Percentiles rank a stretch among this genome's conserved stretches.
Evolutionary conservation across 2,329 filamentous ascomycete species (phyloP).

Genomic region (Aspergillus quadricinctus): DNA sequence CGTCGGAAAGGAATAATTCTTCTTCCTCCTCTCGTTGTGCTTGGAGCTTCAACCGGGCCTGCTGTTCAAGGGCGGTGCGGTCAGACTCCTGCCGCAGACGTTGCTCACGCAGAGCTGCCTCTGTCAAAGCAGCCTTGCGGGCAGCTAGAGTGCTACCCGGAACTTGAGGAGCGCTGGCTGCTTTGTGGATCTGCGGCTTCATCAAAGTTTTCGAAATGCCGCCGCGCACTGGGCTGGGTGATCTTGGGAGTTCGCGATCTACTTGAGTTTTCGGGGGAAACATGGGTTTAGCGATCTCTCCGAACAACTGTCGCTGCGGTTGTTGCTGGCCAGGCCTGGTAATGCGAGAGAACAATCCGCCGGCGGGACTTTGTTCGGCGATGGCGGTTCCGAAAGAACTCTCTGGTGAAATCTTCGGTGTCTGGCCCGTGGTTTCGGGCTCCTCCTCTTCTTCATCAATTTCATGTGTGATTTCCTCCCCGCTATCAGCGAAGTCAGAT

Average conservation of each 20-base stretch:
- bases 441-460: constrained; percentile 26
- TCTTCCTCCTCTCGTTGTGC: constrained; percentile 29
- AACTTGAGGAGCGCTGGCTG: constrained; percentile 35
- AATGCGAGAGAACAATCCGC: constrained; percentile 39
- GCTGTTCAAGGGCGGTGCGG: constrained; percentile 23
- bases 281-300: constrained; percentile 39
- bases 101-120: constrained; percentile 28
- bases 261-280: constrained; percentile 32
- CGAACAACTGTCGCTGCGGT: constrained; percentile 37
- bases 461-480: constrained; percentile 44
- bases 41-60: constrained; percentile 26
- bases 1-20: constrained; percentile 37
- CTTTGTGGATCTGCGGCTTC: constrained; percentile 30
- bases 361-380: constrained; percentile 33
- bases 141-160: constrained; percentile 37
- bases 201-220: constrained; percentile 24
- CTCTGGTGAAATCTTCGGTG: constrained; percentile 39
- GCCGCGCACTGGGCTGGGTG: constrained; percentile 44
- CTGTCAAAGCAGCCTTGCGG: constrained; percentile 36
- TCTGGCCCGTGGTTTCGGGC: constrained; percentile 27
- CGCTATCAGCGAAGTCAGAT: constrained; percentile 45
- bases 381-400: constrained; percentile 40
- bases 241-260: constrained; percentile 37
- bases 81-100: constrained; percentile 19
- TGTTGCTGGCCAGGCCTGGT: constrained; percentile 25